Evolutionary conservation across 2,329 filamentous ascomycete genomes (phyloP), one percentile per base, ranked within the genome.

Genomic region (Didymosphaeria variabile): DNA sequence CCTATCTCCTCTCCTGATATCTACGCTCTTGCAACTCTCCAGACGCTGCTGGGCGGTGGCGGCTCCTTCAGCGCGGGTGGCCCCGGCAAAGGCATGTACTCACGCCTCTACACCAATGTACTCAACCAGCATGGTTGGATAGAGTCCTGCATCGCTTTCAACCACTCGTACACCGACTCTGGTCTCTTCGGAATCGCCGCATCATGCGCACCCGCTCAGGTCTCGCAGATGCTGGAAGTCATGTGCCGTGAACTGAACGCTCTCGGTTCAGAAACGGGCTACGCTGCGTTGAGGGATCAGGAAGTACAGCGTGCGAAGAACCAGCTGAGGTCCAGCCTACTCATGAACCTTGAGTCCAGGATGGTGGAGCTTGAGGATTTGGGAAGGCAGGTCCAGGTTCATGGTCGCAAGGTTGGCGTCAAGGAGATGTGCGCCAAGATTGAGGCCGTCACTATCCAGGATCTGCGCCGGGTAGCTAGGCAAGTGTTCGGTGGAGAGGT

Each of bases 21-120:
- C 72, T 99, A 98, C 81, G 94, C 95, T 19, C 89, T 98, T 47
- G 95, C 95, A 7, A 97, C 94, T 0, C 85, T 99, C 1, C 96
- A 98, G 80, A 98, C 93, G 1, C 90, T 99, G 10, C 91, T 99
- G 36, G 95, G 95, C 60, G 95, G 95, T 51, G 95, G 95, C 52
- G 95, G 95, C 26, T 97, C 94, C 58, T 99, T 99, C 83, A 97
- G 92, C 17, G 95, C 95, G 57, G 95, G 95, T 71, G 95, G 95
- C 0, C 95, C 95, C 5, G 95, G 95, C 56, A 99, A 99, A 83
- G 95, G 95, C 78, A 99, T 99, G 95, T 98, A 98, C 84, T 97
- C 92, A 40, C 91, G 95, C 13, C 87, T 99, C 9, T 99, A 97
- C 84, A 98, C 94, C 65, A 97, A 97, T 77, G 94, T 98, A 0